Base-by-base conservation (phyloP, 1,284 basidiomycete species). In the Pseudozyma thailandica region DNA sequence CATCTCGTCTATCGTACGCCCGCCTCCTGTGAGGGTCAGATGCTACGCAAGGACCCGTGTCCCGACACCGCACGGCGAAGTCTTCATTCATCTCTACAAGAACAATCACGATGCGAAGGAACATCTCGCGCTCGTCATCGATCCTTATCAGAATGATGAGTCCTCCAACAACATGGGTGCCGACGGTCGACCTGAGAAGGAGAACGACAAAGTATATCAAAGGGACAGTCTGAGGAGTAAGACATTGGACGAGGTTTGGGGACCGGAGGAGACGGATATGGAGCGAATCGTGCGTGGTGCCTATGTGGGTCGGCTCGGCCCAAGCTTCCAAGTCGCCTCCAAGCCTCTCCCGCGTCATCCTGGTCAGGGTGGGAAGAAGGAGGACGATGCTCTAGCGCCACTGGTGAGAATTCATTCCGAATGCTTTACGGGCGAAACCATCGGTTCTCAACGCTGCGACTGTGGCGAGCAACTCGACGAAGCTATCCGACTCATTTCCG, bases 381-480 rank as follows among this genome's bases (percentile, higher is more conserved):
- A 35, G 1, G 51, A 68, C 5, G 57, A 54, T 4, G 46, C 68
- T n/a, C 45, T 66, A 3, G 85, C 90, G 0, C 93, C 96, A 0
- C 88, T 98, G 50, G 90, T 99, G 30, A 89, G 96, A 21, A 94
- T 99, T 52, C 96, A 99, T 84, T 95, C 93, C 20, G 96, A 98
- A 83, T 98, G 96, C 84, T 98, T 94, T 84, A 99, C 96, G 0
- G 96, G 96, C 38, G 96, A 98, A 84, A 98, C 94, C 9, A 90
- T 98, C 61, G 96, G 96, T 10, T 95, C 93, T 81, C 94, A 97
- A 90, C 90, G 96, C 28, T 99, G 96, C 83, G 96, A 99, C 83
- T 99, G 96, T 80, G 96, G 96, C 18, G 94, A 98, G 84, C 96
- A 99, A 83, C 87, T 99, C 15, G 94, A 98, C 84, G 94, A 98